Base-by-base conservation (phyloP, 2,329 filamentous ascomycete genomes). In the Aspergillus proliferans region DNA sequence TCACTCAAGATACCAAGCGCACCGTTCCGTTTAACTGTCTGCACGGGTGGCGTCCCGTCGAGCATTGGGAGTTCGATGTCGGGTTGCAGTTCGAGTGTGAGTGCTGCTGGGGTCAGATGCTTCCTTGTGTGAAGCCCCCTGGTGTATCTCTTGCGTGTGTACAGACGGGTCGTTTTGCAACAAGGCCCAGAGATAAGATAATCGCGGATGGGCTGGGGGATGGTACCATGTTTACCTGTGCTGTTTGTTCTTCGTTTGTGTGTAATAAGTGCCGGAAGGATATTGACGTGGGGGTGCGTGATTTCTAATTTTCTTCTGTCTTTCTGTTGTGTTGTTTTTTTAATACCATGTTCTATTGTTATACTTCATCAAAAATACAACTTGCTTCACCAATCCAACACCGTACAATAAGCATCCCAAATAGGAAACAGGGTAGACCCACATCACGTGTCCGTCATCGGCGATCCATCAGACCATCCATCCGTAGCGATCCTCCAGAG, bases 101-200 rank as follows among this genome's bases (percentile, higher is more conserved):
- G 28, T 21, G 19, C 5, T 58, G 55, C 38, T 58, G 55, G 55
- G 34, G 44, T 28, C 9, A 12, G 12, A 28, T 12, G 26, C 26
- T 28, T 12, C 36, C 18, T 10, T 8, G 38, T 40, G 4, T 40
- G 9, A 15, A 28, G 26, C 26, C 18, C 18, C 26, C 26, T 10
- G 26, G 26, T 10, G 3, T 28, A 28, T 28, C 26, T 10, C 26
- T 28, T 28, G 26, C 26, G 4, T 28, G 26, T 12, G 26, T 28
- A 10, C 26, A 28, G 9, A 28, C 8, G 24, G 24, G 8, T 26
- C 24, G 24, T 7, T 39, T n/a, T 1, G n/a, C 36, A 8, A 39
- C 9, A 18, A 18, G n/a, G 6, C 15, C 7, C 14, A 19, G 9
- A 21, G 5, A 19, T 39, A n/a, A 10, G 15, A n/a, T 18, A 6